phyloP scores from a whole-genome alignment of 306 rosid species.

The Herpetospermum pedunculosum region DNA sequence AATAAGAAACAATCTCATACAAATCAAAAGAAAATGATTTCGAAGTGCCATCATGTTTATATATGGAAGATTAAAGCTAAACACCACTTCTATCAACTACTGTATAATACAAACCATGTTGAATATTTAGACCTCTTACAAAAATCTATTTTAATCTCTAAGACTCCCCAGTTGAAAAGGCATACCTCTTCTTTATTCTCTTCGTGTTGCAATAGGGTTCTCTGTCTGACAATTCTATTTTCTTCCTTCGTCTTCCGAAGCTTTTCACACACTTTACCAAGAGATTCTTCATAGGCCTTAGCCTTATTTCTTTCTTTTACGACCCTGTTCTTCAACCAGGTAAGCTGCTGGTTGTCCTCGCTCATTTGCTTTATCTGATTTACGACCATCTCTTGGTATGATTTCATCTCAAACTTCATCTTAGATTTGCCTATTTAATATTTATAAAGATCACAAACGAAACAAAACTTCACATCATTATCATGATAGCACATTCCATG shows the following conservation, averaged over 20 bases:
- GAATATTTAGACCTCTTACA: neutral
- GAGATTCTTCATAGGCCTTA: slow-evolving; percentile 37
- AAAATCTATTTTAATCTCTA: neutral
- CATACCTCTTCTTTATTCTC: slow-evolving; percentile 75
- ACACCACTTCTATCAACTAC: neutral
- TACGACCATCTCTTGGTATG: slow-evolving; percentile 72
- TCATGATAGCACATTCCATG: neutral
- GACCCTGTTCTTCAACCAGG: slow-evolving; percentile 34
- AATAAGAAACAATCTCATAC: neutral
- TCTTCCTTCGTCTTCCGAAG: slow-evolving; percentile 46
- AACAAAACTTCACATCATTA: neutral
- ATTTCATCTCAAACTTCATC: slow-evolving; percentile 58
- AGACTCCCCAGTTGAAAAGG: neutral
- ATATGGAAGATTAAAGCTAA: neutral
- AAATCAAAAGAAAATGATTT: neutral
- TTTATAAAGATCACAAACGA: neutral
- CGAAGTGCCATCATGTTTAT: neutral
- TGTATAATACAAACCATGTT: neutral
- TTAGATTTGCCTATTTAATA: slow-evolving; percentile 41
- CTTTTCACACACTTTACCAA: slow-evolving; percentile 31
- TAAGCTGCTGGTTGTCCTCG: slow-evolving; percentile 53
- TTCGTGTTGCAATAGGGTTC: slow-evolving; percentile 44
- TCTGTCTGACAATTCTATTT: slow-evolving; percentile 37
- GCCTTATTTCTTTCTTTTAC: slow-evolving; percentile 23
- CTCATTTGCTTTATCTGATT: slow-evolving; percentile 54